Percentiles rank a stretch among this genome's conserved stretches.
These are phyloP conservation scores for Vitis labrusca DNA, from an alignment of 164 flowering plant genomes.

Conservation along the genomic window DNA sequence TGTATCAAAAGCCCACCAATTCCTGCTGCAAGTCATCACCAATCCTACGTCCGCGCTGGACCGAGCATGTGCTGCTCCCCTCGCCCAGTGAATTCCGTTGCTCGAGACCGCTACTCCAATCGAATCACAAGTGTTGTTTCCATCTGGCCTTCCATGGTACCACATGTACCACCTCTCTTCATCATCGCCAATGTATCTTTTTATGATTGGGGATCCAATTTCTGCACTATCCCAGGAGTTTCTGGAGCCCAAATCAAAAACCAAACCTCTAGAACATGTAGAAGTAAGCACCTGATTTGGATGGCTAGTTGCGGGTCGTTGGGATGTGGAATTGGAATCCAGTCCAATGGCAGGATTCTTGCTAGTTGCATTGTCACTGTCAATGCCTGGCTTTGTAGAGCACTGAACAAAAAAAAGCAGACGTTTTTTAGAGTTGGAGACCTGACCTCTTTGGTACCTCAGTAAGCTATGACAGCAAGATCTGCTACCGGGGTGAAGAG, in stretches of 20 bases:
- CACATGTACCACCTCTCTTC: slow-evolving; percentile 96
- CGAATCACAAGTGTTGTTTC: slow-evolving; percentile 28
- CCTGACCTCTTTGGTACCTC: background rate
- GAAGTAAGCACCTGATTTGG: slow-evolving; percentile 1
- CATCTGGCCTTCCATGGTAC: slow-evolving; percentile 60
- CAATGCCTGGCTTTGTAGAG: slow-evolving; percentile 42
- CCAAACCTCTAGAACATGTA: slow-evolving; percentile 50
- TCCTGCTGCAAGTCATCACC: slow-evolving; percentile 61
- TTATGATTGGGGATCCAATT: slow-evolving; percentile 80
- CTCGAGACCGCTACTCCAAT: slow-evolving; percentile 79
- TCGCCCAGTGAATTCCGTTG: slow-evolving; percentile 87
- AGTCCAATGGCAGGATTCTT: slow-evolving; percentile 14
- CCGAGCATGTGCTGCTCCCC: slow-evolving; percentile 41
- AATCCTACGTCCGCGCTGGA: slow-evolving; percentile 54
- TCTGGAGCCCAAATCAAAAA: slow-evolving; percentile 56
- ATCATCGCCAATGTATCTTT: slow-evolving; percentile 78
- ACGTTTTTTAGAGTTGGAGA: slow-evolving; percentile 10
- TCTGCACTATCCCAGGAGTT: slow-evolving; percentile 67
- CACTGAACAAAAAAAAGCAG: slow-evolving; percentile 20
- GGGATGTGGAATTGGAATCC: slow-evolving; percentile 7
- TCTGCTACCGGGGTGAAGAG: background rate
- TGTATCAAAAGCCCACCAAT: slow-evolving; percentile 96
- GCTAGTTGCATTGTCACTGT: slow-evolving; percentile 24
- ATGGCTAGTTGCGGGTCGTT: no score
- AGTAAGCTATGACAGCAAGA: slow-evolving; percentile 1